Evolutionary conservation across 169 alveolate species (phyloP).

Genomic region (Plasmodium falciparum): DNA sequence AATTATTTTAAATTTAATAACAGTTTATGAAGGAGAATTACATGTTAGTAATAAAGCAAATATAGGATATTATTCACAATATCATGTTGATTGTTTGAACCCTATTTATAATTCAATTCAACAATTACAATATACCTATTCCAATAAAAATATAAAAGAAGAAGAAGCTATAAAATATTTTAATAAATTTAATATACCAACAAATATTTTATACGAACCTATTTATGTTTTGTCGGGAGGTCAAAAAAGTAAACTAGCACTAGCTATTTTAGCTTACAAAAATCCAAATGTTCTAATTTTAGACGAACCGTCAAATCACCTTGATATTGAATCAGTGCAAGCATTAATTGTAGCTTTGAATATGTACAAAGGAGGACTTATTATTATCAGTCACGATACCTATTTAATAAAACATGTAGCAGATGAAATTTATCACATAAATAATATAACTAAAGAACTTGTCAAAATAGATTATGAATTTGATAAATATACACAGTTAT

Average conservation of each 20-base stretch:
- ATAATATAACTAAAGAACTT: constrained; percentile 87
- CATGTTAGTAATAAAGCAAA: constrained; percentile 94
- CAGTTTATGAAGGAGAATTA: constrained; percentile 92
- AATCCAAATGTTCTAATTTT: constrained; percentile 96
- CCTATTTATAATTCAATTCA: constrained; percentile 96
- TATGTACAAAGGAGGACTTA: constrained; percentile 95
- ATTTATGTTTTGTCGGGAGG: constrained; percentile 98
- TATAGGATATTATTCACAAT: constrained; percentile 96
- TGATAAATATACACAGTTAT: constrained; percentile 92
- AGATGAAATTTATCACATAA: constrained; percentile 94
- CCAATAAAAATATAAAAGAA: constrained; percentile 88
- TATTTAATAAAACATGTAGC: constrained; percentile 95
- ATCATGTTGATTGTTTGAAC: constrained; percentile 96
- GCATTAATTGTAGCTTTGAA: constrained; percentile 96
- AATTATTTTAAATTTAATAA: constrained; percentile 91
- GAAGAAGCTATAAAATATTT: constrained; percentile 93
- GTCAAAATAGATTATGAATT: constrained; percentile 93
- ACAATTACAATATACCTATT: constrained; percentile 89
- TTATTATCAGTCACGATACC: constrained; percentile 97
- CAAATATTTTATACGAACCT: constrained; percentile 96
- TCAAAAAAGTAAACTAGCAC: constrained; percentile 96
- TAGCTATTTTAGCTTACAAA: constrained; percentile 96
- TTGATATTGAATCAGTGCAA: constrained; percentile 98
- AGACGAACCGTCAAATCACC: constrained; percentile 98
- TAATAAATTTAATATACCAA: constrained; percentile 95